A percentile compares a stretch with the other conserved stretches of the same genome.
Conservation (phyloP, 306 rosid species). For the Pyrus bretschneideri region DNA sequence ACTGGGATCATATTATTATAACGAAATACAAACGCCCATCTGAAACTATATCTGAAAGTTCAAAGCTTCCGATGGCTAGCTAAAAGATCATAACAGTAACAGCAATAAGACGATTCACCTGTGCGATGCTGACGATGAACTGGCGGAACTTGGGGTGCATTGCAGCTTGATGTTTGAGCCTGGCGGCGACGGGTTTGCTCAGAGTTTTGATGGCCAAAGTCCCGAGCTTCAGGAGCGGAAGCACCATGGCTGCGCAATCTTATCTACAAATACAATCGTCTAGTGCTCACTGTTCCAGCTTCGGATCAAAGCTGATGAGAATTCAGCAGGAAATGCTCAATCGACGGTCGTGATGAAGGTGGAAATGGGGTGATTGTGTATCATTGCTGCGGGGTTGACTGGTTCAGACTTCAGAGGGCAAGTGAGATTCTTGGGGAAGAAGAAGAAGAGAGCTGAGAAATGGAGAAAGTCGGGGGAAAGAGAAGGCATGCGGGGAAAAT, state of each 20-base stretch:
- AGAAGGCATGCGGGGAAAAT: neutral
- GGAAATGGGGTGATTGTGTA: neutral
- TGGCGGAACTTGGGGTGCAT: constrained; percentile 75
- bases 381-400: constrained; percentile 5
- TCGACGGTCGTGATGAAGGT: neutral
- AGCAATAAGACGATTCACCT: constrained; percentile 29
- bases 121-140: constrained; percentile 59
- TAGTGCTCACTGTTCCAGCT: neutral
- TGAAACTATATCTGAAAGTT: neutral
- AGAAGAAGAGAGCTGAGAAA: constrained; percentile 13
- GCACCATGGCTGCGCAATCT: constrained; percentile 33
- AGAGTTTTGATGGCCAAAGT: constrained; percentile 69
- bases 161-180: constrained; percentile 69
- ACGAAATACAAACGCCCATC: neutral
- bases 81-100: neutral
- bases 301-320: neutral
- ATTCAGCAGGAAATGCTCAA: neutral
- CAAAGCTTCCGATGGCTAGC: neutral
- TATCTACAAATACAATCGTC: constrained; percentile 6
- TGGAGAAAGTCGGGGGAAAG: neutral
- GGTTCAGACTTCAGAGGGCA: constrained; percentile 15
- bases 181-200: constrained; percentile 80
- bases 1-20: neutral
- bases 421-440: constrained; percentile 35
- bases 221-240: constrained; percentile 78